These are phyloP conservation scores for Quercus engelmannii DNA, from an alignment of 306 rosid species.

Conservation along the genomic window DNA sequence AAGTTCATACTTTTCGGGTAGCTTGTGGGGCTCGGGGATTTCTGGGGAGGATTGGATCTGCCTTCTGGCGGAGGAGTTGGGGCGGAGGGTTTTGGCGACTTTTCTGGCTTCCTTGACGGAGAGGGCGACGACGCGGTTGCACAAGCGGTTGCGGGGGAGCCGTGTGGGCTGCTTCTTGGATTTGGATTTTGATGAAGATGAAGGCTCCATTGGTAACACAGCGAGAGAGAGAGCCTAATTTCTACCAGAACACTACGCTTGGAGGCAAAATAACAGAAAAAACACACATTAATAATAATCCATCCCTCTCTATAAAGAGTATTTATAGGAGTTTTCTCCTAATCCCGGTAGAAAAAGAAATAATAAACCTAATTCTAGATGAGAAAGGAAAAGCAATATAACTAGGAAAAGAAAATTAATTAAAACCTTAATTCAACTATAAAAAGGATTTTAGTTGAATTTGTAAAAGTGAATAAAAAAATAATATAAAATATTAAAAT, in stretches of 20 bases:
- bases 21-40: neutral
- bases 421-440: no score
- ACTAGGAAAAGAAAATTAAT: accelerated
- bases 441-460: no score
- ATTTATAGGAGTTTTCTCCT: no score
- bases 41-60: conserved; percentile 22
- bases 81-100: conserved; percentile 35
- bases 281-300: no score
- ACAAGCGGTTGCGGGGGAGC: conserved; percentile 27
- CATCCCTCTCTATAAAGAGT: no score
- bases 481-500: no score
- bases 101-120: conserved; percentile 37
- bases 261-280: neutral
- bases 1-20: conserved; percentile 49
- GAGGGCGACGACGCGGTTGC: conserved; percentile 39
- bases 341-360: no score
- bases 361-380: no score
- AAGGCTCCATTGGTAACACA: conserved; percentile 33
- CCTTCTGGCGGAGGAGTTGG: conserved; percentile 37
- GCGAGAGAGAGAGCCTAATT: neutral
- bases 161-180: conserved; percentile 41
- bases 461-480: no score
- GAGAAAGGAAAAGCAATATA: no score
- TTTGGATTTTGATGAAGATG: conserved; percentile 30
- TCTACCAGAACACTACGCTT: no score